phyloP scores from a whole-genome alignment of 2,329 filamentous ascomycete genomes.

The Neonectria punicea region DNA sequence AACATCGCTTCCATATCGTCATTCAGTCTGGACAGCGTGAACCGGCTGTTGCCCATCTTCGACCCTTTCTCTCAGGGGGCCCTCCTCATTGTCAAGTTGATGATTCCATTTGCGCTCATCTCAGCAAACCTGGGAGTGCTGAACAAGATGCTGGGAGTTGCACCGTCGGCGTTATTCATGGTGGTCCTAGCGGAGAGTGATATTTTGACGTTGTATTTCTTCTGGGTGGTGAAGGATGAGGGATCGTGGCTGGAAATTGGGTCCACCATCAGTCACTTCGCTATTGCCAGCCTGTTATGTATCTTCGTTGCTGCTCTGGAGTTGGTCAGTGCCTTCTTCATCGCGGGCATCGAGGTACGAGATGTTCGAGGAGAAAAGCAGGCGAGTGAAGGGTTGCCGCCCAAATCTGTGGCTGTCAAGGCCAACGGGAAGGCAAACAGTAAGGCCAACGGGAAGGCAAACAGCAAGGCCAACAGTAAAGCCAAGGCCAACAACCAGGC shows the following conservation, averaged over 20 bases:
- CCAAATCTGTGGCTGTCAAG: background rate
- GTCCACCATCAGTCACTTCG: constrained; percentile 94
- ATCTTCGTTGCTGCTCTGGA: constrained; percentile 92
- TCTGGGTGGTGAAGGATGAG: constrained; percentile 97
- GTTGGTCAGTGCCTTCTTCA: constrained; percentile 84
- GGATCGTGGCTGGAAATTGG: constrained; percentile 98
- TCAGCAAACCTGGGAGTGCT: constrained; percentile 94
- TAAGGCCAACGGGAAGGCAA: background rate
- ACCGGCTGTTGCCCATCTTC: constrained; percentile 88
- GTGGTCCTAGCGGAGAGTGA: constrained; percentile 92
- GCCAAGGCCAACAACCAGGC: constrained; percentile 6
- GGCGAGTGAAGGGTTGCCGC: background rate
- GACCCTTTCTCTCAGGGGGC: constrained; percentile 92
- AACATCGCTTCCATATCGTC: constrained; percentile 95
- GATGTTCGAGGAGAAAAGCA: constrained; percentile 23
- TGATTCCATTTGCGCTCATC: constrained; percentile 93
- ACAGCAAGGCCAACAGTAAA: constrained; percentile 7
- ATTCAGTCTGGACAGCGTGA: constrained; percentile 92
- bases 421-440: constrained; percentile 10
- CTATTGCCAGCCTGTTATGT: constrained; percentile 88
- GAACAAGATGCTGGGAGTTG: constrained; percentile 84
- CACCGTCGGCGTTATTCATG: constrained; percentile 92
- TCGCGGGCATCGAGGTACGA: constrained; percentile 79
- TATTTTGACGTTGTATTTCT: constrained; percentile 93
- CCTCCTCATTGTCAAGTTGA: constrained; percentile 85